A percentile compares a stretch with the other conserved stretches of the same genome.
These are phyloP conservation scores for Suillus cothurnatus DNA, from an alignment of 768 basidiomycete species.

Conservation along the genomic window DNA sequence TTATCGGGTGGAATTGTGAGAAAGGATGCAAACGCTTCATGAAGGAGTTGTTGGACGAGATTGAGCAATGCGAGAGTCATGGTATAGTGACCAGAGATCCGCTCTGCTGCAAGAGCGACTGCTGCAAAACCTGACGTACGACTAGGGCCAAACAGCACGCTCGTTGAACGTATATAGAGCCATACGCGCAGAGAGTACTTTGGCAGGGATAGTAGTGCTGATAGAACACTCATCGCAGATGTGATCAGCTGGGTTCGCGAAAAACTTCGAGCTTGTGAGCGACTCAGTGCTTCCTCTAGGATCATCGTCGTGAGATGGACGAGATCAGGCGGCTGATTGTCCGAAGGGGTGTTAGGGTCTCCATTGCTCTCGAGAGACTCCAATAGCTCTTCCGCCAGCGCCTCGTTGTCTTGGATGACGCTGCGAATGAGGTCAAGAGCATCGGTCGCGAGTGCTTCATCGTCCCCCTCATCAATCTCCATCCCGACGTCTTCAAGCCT, in stretches of 20 bases:
- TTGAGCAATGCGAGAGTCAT: conserved; percentile 81
- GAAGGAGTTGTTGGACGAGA: conserved; percentile 74
- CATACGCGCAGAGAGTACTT: conserved; percentile 82
- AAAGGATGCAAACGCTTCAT: conserved; percentile 65
- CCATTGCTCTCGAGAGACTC: conserved; percentile 49
- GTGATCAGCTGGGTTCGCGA: conserved; percentile 67
- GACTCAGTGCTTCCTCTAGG: conserved; percentile 73
- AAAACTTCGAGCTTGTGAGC: conserved; percentile 45
- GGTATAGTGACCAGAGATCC: conserved; percentile 73
- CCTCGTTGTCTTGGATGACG: conserved; percentile 70
- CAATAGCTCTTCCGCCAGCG: conserved; percentile 65
- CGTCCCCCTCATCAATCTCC: conserved; percentile 62
- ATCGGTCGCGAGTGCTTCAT: conserved; percentile 65
- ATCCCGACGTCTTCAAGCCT: conserved; percentile 71
- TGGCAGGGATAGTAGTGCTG: conserved; percentile 73
- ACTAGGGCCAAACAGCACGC: conserved; percentile 72
- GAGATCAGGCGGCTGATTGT: conserved; percentile 61
- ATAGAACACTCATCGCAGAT: conserved; percentile 79
- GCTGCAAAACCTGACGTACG: conserved; percentile 57
- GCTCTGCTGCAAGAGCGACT: conserved; percentile 67
- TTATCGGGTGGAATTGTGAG: conserved; percentile 53
- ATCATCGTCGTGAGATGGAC: conserved; percentile 82
- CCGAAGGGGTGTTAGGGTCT: conserved; percentile 27
- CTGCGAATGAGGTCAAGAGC: conserved; percentile 4
- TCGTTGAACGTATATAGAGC: conserved; percentile 83